These are phyloP conservation scores for Scalesia atractyloides DNA, from an alignment of 129 eudicot species.

Conservation along the genomic window DNA sequence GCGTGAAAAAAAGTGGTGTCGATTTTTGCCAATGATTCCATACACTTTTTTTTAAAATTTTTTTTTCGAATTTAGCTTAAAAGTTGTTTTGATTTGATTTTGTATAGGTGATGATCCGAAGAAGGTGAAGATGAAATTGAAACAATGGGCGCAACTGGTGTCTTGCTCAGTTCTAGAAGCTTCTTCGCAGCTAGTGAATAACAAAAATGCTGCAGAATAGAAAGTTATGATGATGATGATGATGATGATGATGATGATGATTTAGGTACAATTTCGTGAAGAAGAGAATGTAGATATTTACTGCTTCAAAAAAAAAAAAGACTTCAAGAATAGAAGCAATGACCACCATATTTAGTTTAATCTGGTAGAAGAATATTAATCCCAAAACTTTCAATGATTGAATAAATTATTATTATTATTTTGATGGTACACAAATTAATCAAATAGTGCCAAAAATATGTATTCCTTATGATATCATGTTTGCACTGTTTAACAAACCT, in stretches of 20 bases:
- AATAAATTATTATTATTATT: neutral
- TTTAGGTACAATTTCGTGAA: neutral
- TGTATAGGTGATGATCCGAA: constrained; percentile 53
- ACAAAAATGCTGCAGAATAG: constrained; percentile 21
- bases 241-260: no score
- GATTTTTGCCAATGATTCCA: no score
- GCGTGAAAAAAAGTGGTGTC: no score
- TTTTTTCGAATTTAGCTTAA: neutral
- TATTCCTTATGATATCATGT: no score
- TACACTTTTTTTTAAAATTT: no score
- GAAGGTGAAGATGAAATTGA: constrained; percentile 47
- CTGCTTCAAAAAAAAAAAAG: neutral
- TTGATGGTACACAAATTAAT: neutral
- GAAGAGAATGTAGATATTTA: constrained; percentile 23
- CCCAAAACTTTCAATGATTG: constrained; percentile 15
- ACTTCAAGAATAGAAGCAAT: constrained; percentile 25
- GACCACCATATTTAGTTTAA: constrained; percentile 25
- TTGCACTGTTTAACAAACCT: no score
- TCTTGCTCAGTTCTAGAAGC: constrained; percentile 47
- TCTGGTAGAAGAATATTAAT: constrained; percentile 9
- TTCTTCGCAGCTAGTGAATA: constrained; percentile 21
- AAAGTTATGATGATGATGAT: neutral
- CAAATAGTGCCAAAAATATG: no score
- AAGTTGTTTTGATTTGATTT: neutral
- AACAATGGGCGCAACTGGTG: constrained; percentile 68